Evolutionary conservation across 805 yeast genomes (phyloP), one percentile per base, ranked within the genome.

Genomic region (Sugiyamaella chiloensis): DNA sequence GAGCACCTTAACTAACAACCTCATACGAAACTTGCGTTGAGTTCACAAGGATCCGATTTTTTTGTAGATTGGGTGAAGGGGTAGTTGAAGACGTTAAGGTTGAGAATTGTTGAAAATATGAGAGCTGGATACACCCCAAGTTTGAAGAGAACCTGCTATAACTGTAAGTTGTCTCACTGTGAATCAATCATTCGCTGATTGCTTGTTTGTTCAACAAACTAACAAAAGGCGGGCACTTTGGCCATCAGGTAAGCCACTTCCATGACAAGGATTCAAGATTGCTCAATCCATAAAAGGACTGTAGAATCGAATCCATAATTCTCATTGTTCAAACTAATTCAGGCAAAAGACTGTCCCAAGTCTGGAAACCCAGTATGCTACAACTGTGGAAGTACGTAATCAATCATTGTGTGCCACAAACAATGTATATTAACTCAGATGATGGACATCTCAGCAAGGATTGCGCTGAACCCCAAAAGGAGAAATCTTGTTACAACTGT

Each of bases 401-500:
- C 16, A 34, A n/a, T 8, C 36, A 46, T 43, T 37, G 24, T 32
- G 17, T 31, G 4, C 31, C n/a, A n/a, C n/a, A n/a, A n/a, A n/a
- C n/a, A n/a, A 24, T 12, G 14, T 17, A 12, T n/a, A 23, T 9
- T 26, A 31, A 24, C 40, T 27, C 12, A 47, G 51, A 55, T 31
- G 60, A 60, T 46, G 96, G 96, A 56, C 96, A 87, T 74, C 75
- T 86, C 64, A 95, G 96, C 59, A 93, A 85, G 65, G 84, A 80
- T 65, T 89, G 97, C 73, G 74, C 79, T 55, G 90, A 87, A 70
- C 89, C 88, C 69, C 79, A 85, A 57, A 80, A 81, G 59, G 80
- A 80, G 67, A 89, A 89, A 71, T 89, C 89, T 69, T 89, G 97
- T 71, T 89, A 85, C 83, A 85, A 85, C 69, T 89, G 97, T 72